Evolutionary conservation across 192 early-diverging fungal species (phyloP), one percentile per base, ranked within the genome.

Genomic region (Lunasporangiospora selenospora): DNA sequence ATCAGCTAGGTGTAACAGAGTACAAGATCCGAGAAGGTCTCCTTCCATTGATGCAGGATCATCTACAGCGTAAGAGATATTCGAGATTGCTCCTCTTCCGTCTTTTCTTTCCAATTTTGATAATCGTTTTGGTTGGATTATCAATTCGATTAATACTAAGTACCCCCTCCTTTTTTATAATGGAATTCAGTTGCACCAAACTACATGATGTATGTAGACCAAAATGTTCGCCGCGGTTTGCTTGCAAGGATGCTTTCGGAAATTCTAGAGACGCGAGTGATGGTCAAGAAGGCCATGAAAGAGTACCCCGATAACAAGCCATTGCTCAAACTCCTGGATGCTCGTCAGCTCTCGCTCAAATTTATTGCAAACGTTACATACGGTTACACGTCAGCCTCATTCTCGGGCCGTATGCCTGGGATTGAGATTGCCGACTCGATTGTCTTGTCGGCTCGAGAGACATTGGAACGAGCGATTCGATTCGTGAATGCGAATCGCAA

Each of bases 351-450:
- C 3, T 86, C 87, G 1, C 77, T 98, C 26, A 98, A 98, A 66
- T 84, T 95, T 13, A 81, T 97, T 31, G 93, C 95, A 26, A 98
- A 98, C 58, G 95, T 95, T 13, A 96, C 93, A 1, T 97, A 95
- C 58, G 95, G 93, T 6, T 98, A 94, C 65, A 83, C 89, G 0
- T 87, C 88, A 1, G 94, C 94, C 0, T 86, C 85, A 23, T 95
- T 83, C 75, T 93, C 94, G 1, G 95, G 95, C 0, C 80, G 94
- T 2, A 96, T 96, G 95, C 96, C 96, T 2, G 90, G 88, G 38
- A 81, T 84, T 2, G 94, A 95, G 21, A 90, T 98, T 58, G 92
- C 93, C 5, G 96, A 98, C 59, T 89, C 91, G 3, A 96, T 98
- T 60, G 93, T 97, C 0, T 86, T 90, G 60, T 89, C 91, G 13